Evolutionary conservation across 768 basidiomycete genomes (phyloP), one percentile per base, ranked within the genome.

Genomic region (Pleurotus citrinopileatus): DNA sequence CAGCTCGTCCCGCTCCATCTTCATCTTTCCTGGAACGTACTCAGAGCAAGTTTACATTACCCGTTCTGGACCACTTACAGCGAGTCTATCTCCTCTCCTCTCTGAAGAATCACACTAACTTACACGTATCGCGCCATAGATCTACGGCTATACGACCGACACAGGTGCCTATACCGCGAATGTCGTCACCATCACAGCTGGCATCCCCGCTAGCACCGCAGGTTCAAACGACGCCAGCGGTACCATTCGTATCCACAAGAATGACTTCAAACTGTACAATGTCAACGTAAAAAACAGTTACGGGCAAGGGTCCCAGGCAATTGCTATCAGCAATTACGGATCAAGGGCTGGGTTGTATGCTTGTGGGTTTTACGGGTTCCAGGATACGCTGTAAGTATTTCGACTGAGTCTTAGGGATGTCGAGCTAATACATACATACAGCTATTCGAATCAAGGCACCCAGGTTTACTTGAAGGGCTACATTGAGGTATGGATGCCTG

Each of bases 271-370:
- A 43, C 65, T 80, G 68, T 81, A 81, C 61, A 81, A 81, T 44
- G 69, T 79, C 40, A 71, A 80, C 45, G 72, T 81, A 13, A 72
- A 71, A 54, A 81, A 81, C 54, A 76, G 73, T 0, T 75, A 69
- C 53, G 78, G 78, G 0, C 53, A 61, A 3, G 77, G 76, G 0
- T 64, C 68, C 3, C 79, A 80, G 58, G 80, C 79, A 0, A 74
- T 79, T 38, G 79, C 78, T 1, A 60, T 80, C 54, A 77, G 76
- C 60, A 75, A 79, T 50, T 79, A 79, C 43, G 79, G 79, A 10
- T 74, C 63, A 37, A 68, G 70, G 10, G 72, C 72, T 2, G 76
- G 77, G 1, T 59, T 77, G 13, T 77, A 79, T 52, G 76, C 68
- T 1, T 79, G 76, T 55, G 70, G 70, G 12, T 74, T 79, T 57